Base-by-base conservation (phyloP, 768 basidiomycete genomes). In the Suillus brevipes region DNA sequence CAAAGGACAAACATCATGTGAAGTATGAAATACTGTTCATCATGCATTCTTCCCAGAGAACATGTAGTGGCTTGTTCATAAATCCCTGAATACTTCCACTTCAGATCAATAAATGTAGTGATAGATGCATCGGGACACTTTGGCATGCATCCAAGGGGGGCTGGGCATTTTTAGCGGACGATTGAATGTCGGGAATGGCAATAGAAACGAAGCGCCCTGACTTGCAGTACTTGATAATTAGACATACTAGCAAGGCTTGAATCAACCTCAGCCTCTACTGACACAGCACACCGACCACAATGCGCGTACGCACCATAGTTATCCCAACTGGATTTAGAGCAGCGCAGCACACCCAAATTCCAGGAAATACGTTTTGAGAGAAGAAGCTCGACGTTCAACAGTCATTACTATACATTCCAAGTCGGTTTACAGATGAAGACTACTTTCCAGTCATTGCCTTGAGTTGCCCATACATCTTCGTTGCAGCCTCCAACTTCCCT, bases 401-500 rank as follows among this genome's bases (percentile, higher is more conserved):
- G 1, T 12, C 25, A 42, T 20, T 20, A 20, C 20, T 13, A 42
- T 59, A 42, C 58, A 59, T 20, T 14, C 12, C 12, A 20, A 36
- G 20, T n/a, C 34, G 3, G 31, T 6, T 13, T 40, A 25, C 16
- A 8, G 37, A 38, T 5, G 13, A 4, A 57, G 3, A 34, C 31
- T 34, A 20, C 36, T 8, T 40, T 25, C 57, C 18, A 20, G 58
- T 42, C 58, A 59, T 59, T 31, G 58, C 18, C 58, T 42, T 59
- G 6, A 59, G 0, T 7, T 28, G 58, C 25, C 10, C 58, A 42
- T 42, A 28, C 58, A 59, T 42, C 25, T 59, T 40, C 25, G 18
- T 13, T 31, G 58, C 58, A 13, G 38, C 25, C 57, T 78, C 75
- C 18, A 69, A 42, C 61, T 78, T 78, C 6, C 72, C 75, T 53